Percentiles rank a stretch among this genome's conserved stretches.
These are phyloP conservation scores for Penicillium sp. DNA, from an alignment of 2,329 filamentous ascomycete genomes.

Conservation along the genomic window DNA sequence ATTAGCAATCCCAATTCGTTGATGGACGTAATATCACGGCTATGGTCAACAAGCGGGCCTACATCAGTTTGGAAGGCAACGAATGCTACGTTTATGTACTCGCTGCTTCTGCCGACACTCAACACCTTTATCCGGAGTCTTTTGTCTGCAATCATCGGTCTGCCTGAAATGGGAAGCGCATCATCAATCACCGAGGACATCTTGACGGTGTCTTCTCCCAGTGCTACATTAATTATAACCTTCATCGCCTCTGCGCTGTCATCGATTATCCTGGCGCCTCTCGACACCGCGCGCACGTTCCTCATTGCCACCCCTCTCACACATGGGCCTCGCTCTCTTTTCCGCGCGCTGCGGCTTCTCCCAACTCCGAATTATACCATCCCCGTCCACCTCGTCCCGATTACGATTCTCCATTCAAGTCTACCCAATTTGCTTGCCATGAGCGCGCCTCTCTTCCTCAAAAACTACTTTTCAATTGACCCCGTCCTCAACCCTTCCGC, in stretches of 20 bases:
- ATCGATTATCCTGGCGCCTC: conserved; percentile 74
- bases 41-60: conserved; percentile 84
- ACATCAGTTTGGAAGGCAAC: conserved; percentile 94
- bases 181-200: conserved; percentile 63
- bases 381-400: conserved; percentile 66
- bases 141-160: conserved; percentile 82
- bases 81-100: conserved; percentile 90
- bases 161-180: conserved; percentile 69
- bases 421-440: conserved; percentile 78
- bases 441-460: conserved; percentile 78
- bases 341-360: conserved; percentile 71
- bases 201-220: conserved; percentile 74
- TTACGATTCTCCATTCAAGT: conserved; percentile 82
- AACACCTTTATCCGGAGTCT: conserved; percentile 91
- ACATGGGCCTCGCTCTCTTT: conserved; percentile 69
- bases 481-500: conserved; percentile 73
- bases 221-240: conserved; percentile 72
- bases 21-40: conserved; percentile 76
- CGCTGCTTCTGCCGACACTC: conserved; percentile 75
- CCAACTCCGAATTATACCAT: conserved; percentile 68
- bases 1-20: conserved; percentile 75
- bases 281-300: conserved; percentile 84
- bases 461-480: conserved; percentile 79
- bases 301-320: conserved; percentile 81
- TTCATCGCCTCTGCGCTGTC: conserved; percentile 65